A percentile compares a stretch with the other conserved stretches of the same genome.
phyloP scores from a whole-genome alignment of 208 protist species.

The Trypanosoma rangeli region DNA sequence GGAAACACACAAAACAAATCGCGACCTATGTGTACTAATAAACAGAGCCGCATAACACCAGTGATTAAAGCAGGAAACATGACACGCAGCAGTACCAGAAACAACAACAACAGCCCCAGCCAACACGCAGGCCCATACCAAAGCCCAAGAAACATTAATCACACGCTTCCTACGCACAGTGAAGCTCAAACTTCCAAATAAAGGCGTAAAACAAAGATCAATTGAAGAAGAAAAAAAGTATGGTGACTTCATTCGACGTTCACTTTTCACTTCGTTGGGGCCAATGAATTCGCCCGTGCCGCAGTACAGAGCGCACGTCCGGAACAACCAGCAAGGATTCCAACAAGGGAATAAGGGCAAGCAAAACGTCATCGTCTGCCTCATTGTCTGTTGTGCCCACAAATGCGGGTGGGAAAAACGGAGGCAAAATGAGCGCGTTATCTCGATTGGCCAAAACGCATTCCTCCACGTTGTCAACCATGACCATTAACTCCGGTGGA shows the following conservation, averaged over 20 bases:
- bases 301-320: constrained; percentile 79
- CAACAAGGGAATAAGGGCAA: constrained; percentile 68
- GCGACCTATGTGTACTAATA: too few species aligned
- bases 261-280: background rate
- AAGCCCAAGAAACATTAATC: background rate
- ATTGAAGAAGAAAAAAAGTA: background rate
- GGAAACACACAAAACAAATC: constrained; percentile 1
- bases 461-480: constrained; percentile 88
- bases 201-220: background rate
- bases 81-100: too few species aligned
- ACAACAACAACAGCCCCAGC: background rate
- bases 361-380: constrained; percentile 67
- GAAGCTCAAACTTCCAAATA: background rate
- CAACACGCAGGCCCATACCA: background rate
- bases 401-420: constrained; percentile 64
- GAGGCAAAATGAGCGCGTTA: constrained; percentile 77
- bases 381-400: constrained; percentile 7
- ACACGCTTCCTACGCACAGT: background rate
- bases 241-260: background rate
- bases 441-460: constrained; percentile 76
- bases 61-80: too few species aligned
- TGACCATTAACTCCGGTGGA: constrained; percentile 78
- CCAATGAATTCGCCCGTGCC: constrained; percentile 35
- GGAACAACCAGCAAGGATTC: constrained; percentile 79
- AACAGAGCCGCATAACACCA: background rate